Evolutionary conservation across 2,329 filamentous ascomycete species (phyloP).

Genomic region (Sporothrix pallida): DNA sequence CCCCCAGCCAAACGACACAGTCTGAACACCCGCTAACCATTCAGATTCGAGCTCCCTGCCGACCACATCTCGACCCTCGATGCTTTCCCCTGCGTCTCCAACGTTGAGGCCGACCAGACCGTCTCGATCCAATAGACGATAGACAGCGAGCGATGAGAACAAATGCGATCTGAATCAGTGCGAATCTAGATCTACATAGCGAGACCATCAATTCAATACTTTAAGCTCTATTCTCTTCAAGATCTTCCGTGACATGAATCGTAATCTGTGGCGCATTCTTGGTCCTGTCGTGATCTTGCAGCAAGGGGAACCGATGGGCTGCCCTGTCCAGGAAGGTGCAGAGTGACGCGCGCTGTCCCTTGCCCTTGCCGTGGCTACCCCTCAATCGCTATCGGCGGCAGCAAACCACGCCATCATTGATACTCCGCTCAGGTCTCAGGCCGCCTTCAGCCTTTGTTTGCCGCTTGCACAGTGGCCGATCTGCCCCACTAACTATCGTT

Average conservation of each 20-base stretch:
- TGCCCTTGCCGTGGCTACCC: constrained; percentile 15
- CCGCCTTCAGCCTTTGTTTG: constrained; percentile 15
- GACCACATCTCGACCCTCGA: constrained; percentile 70
- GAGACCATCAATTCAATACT: neutral
- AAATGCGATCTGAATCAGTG: too few relatives aligned
- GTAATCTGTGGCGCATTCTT: neutral
- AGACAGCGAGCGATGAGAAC: neutral
- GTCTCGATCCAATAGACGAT: constrained; percentile 71
- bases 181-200: neutral
- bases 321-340: neutral
- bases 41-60: constrained; percentile 74
- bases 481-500: neutral
- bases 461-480: constrained; percentile 13
- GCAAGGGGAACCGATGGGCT: neutral
- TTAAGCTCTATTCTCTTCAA: too few relatives aligned
- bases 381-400: constrained; percentile 26
- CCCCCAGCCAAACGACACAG: neutral
- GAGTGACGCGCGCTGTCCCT: constrained; percentile 24
- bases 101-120: constrained; percentile 74
- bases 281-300: neutral
- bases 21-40: neutral
- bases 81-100: constrained; percentile 71
- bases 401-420: neutral
- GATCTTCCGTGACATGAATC: too few relatives aligned
- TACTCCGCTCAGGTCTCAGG: neutral